Conservation (phyloP, 257 asterid species). For the Pogostemon cablin region DNA sequence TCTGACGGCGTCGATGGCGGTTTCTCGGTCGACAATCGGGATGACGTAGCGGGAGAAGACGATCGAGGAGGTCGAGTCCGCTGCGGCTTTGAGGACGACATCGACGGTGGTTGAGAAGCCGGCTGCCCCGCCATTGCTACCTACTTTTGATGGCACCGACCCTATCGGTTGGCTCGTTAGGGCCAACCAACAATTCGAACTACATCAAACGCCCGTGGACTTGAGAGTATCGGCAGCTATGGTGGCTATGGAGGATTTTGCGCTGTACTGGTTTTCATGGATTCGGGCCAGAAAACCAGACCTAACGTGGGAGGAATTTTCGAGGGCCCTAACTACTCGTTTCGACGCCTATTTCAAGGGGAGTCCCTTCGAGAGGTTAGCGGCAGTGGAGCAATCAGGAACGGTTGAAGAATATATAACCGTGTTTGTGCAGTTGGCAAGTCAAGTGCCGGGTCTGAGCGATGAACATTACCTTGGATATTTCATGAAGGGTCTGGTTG, state of each 20-base stretch:
- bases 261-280: background rate
- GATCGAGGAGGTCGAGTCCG: background rate
- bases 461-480: too few relatives aligned
- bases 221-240: constrained; percentile 28
- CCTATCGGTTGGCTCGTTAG: background rate
- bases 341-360: background rate
- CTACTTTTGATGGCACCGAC: background rate
- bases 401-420: too few relatives aligned
- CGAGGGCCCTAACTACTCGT: background rate
- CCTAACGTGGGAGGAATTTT: background rate
- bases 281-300: background rate
- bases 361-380: too few relatives aligned
- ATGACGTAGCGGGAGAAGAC: background rate
- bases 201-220: background rate
- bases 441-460: too few relatives aligned
- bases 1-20: background rate
- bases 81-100: background rate
- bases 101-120: background rate
- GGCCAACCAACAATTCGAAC: background rate
- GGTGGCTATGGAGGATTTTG: background rate
- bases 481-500: background rate
- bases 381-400: too few relatives aligned
- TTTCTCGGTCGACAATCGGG: background rate
- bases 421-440: too few relatives aligned
- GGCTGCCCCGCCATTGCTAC: too few relatives aligned